Percentiles rank a stretch among this genome's conserved stretches.
These are phyloP conservation scores for Salix viminalis DNA, from an alignment of 345 rosid genomes.

Conservation along the genomic window DNA sequence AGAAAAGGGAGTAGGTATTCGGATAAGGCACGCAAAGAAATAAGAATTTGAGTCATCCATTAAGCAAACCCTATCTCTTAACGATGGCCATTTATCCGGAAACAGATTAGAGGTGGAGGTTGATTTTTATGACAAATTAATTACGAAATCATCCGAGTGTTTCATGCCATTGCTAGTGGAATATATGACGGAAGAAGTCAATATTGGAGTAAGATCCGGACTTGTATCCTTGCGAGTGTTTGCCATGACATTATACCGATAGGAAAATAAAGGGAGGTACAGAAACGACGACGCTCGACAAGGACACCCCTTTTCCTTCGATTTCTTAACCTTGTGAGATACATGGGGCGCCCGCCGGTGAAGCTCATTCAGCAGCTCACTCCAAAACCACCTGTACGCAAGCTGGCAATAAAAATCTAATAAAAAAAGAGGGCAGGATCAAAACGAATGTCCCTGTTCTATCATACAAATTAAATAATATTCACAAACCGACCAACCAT, in stretches of 20 bases:
- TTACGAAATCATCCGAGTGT: neutral
- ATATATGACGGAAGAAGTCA: too few species aligned
- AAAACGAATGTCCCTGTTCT: neutral
- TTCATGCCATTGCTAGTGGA: neutral
- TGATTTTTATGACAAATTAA: neutral
- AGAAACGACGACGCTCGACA: neutral
- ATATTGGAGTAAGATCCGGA: neutral
- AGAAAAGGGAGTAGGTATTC: slow-evolving; percentile 38
- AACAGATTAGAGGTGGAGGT: neutral
- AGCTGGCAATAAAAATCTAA: slow-evolving; percentile 5
- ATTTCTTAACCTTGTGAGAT: neutral
- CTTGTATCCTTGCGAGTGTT: neutral
- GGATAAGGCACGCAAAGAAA: slow-evolving; percentile 21
- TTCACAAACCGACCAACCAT: slow-evolving; percentile 5
- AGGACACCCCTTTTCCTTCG: neutral
- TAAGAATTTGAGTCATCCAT: neutral
- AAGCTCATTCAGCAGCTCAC: slow-evolving; percentile 17
- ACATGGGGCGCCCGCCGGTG: slow-evolving; percentile 24
- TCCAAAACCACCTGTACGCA: slow-evolving; percentile 43
- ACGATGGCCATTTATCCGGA: neutral
- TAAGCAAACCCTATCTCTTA: too few species aligned
- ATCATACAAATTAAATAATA: neutral
- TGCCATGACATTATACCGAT: neutral
- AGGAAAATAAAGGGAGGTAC: neutral
- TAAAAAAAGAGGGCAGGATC: neutral